These are phyloP conservation scores for Sclerotinia minor DNA, from an alignment of 2,329 filamentous ascomycete species.

Conservation along the genomic window DNA sequence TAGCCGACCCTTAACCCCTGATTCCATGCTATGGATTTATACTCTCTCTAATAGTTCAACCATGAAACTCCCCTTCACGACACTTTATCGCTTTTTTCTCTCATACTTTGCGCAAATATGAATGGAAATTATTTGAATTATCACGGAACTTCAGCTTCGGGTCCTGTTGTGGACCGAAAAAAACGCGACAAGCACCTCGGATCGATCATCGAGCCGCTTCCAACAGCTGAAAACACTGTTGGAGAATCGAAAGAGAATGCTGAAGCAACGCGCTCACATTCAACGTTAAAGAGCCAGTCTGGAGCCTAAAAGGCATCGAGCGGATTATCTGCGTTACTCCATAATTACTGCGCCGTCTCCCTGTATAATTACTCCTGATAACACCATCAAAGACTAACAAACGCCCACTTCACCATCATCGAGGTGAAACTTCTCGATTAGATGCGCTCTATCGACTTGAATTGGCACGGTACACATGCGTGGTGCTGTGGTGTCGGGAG, in stretches of 20 bases:
- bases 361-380: conserved; percentile 3
- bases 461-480: conserved; percentile 39
- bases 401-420: not conserved
- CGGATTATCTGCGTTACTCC: not conserved
- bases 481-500: conserved; percentile 40
- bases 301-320: not conserved
- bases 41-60: not conserved
- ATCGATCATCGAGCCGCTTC: not conserved
- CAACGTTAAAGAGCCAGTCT: not conserved
- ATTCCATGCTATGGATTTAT: not conserved
- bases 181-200: not conserved
- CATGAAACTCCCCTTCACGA: not conserved
- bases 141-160: not conserved
- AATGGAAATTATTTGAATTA: not conserved
- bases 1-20: not conserved
- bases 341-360: conserved; percentile 8
- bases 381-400: conserved; percentile 37
- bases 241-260: not conserved
- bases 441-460: conserved; percentile 31
- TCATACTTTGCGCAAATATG: not conserved
- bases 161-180: not conserved
- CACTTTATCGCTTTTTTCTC: not conserved
- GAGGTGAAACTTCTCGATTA: not conserved
- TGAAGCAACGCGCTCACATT: not conserved
- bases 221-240: not conserved